Evolutionary conservation across 208 protist genomes (phyloP), one percentile per base, ranked within the genome.

Genomic region (Wallacemonas sp.): DNA sequence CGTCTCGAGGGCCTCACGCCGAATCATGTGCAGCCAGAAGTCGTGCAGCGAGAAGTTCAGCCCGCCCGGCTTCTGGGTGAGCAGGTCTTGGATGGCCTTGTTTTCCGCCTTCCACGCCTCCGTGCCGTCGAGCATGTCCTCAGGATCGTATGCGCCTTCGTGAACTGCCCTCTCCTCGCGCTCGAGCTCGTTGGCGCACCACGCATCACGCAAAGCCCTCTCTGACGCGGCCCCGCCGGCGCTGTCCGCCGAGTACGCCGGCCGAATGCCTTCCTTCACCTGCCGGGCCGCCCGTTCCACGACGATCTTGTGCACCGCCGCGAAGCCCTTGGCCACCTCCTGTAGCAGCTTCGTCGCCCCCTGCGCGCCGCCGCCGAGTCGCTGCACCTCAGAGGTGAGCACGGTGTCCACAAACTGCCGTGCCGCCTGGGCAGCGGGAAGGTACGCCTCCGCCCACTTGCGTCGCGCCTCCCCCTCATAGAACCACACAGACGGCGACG

Each of bases 61-160:
- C 22, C 73, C 85, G 1, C 61, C 68, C 34, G 91, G 42, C 10
- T 46, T 54, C 37, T 63, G 32, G 5, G 71, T 55, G 70, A 90
- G 64, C 6, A 91, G 33, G 22, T 73, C 63, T 53, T 81, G 57
- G 6, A 93, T 81, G 19, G 24, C 30, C 26, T 71, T 66, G 44
- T 91, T 78, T 75, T 95, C 86, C n/a, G 34, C 39, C 30, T 80
- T 63, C 90, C 90, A 95, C 63, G 88, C 87, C 1, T 81, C 70
- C 0, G 70, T 69, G 22, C 57, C 55, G 67, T 93, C 84, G n/a
- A 81, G 62, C 33, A 85, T 50, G 46, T 95, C 85, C 42, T 88
- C 85, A 1, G 86, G 83, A 62, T 95, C 90, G 71, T 82, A 86
- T 5, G 82, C 72, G 57, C 83, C 79, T 26, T 89, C 79, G 15